These are phyloP conservation scores for Yarrowia deformans DNA, from an alignment of 805 yeast genomes.

Conservation along the genomic window DNA sequence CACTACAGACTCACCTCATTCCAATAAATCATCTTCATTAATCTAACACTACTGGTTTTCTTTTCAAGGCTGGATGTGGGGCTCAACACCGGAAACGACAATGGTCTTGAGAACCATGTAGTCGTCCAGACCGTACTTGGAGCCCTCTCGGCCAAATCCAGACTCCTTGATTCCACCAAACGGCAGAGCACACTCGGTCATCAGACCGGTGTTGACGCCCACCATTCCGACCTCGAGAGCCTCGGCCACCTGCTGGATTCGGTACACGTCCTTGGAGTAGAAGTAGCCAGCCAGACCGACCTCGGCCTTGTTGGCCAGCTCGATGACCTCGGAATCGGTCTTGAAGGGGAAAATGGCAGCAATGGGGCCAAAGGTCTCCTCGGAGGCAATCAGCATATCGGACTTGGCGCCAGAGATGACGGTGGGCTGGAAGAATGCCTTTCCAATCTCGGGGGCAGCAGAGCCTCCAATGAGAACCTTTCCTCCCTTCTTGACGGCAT, in stretches of 20 bases:
- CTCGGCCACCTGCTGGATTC: slow-evolving; percentile 69
- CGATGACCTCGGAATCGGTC: slow-evolving; percentile 68
- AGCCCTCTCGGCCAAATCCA: slow-evolving; percentile 84
- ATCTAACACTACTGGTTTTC: not conserved
- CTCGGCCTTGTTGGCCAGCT: slow-evolving; percentile 67
- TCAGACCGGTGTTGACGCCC: slow-evolving; percentile 77
- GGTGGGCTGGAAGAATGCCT: slow-evolving; percentile 71
- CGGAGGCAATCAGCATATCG: slow-evolving; percentile 64
- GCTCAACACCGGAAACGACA: slow-evolving; percentile 50
- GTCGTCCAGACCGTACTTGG: slow-evolving; percentile 77
- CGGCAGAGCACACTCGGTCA: slow-evolving; percentile 62
- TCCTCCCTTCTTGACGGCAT: slow-evolving; percentile 74
- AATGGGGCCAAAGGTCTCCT: slow-evolving; percentile 84
- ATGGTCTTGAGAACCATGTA: slow-evolving; percentile 70
- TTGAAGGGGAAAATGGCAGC: slow-evolving; percentile 72
- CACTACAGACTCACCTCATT: not conserved
- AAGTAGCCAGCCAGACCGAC: slow-evolving; percentile 84
- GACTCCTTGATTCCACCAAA: slow-evolving; percentile 79
- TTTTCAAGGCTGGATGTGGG: slow-evolving; percentile 32
- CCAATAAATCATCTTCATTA: slow-evolving; percentile 29
- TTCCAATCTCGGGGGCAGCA: slow-evolving; percentile 62
- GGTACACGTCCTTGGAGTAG: slow-evolving; percentile 62
- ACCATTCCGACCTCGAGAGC: slow-evolving; percentile 80
- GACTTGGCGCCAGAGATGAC: slow-evolving; percentile 65
- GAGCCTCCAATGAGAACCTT: slow-evolving; percentile 67